Conservation (phyloP, 768 basidiomycete species). For the Termitomyces sp. region DNA sequence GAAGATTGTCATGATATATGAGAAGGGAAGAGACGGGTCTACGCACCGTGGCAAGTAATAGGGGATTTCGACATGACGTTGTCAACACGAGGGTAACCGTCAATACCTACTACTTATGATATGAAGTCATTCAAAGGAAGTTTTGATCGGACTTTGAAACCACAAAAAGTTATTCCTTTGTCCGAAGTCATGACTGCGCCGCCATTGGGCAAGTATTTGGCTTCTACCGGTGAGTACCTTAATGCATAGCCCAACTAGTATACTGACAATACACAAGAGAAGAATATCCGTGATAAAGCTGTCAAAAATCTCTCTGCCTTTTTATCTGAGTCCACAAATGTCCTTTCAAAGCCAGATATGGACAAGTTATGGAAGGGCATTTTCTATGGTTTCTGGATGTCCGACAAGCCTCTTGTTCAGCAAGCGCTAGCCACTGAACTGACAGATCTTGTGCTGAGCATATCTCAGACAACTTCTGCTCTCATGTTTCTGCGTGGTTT, state of each 20-base stretch:
- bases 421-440: slow-evolving; percentile 86
- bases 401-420: slow-evolving; percentile 95
- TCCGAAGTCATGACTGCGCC: slow-evolving; percentile 30
- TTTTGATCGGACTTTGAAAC: slow-evolving; percentile 1
- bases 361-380: slow-evolving; percentile 96
- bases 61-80: slow-evolving; percentile 58
- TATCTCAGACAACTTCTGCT: slow-evolving; percentile 52
- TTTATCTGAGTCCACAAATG: slow-evolving; percentile 63
- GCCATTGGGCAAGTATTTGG: slow-evolving; percentile 88
- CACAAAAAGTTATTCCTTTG: slow-evolving; percentile 6
- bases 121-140: neutral
- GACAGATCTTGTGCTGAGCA: slow-evolving; percentile 74
- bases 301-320: slow-evolving; percentile 76
- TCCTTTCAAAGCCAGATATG: slow-evolving; percentile 72
- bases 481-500: slow-evolving; percentile 83
- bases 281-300: slow-evolving; percentile 89
- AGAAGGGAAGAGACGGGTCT: neutral
- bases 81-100: too few relatives aligned
- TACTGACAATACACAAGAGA: slow-evolving; percentile 52
- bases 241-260: slow-evolving; percentile 3
- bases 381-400: slow-evolving; percentile 99
- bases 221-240: slow-evolving; percentile 70
- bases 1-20: neutral
- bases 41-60: slow-evolving; percentile 85
- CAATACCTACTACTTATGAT: too few relatives aligned